Base-by-base conservation (phyloP, 306 rosid genomes). In the Castanea crenata region DNA sequence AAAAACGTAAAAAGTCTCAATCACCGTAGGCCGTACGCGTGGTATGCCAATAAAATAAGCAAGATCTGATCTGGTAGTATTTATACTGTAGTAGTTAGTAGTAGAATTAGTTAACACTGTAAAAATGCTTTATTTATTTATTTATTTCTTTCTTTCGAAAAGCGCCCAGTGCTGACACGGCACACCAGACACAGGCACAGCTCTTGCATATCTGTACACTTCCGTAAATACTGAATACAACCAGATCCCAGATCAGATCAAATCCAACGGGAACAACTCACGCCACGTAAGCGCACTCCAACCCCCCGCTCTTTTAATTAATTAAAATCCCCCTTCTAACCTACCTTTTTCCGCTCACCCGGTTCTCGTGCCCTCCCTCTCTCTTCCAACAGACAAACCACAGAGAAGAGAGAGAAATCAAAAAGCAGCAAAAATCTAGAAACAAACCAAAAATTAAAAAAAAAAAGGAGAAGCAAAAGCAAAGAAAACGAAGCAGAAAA, bases 21-120 rank as follows among this genome's bases (percentile, higher is more conserved):
- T 64, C 79, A 71, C 78, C 81, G 83, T 78, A 31, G 18, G 7
- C 62, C 51, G 62, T 72, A 78, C 81, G 64, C 79, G 73, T 51
- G 15, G 55, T 11, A 11, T 62, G 46, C 7, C 3, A 27, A 76
- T 16, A 75, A 78, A 34, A 5, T 75, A 71, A 27, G 16, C 55
- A 3, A 67, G 12, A 18, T 3, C 29, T 13, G 38, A 9, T 25
- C 31, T 25, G 63, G 63, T 21, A 13, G 1, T 10, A 29, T 29
- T 3, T 11, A 0, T 23, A 59, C 69, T 9, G 69, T 20, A 38
- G 46, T 38, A 41, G 31, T 25, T 29, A 29, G 46, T 0, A 41
- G 46, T 41, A 41, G 46, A 41, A 41, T 41, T 41, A 41, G 46
- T 8, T 8, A 41, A 41, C 0, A 2, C 12, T 7, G 46, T 8